Evolutionary conservation across 2,329 filamentous ascomycete genomes (phyloP).

Genomic region (Diaporthe helianthi): DNA sequence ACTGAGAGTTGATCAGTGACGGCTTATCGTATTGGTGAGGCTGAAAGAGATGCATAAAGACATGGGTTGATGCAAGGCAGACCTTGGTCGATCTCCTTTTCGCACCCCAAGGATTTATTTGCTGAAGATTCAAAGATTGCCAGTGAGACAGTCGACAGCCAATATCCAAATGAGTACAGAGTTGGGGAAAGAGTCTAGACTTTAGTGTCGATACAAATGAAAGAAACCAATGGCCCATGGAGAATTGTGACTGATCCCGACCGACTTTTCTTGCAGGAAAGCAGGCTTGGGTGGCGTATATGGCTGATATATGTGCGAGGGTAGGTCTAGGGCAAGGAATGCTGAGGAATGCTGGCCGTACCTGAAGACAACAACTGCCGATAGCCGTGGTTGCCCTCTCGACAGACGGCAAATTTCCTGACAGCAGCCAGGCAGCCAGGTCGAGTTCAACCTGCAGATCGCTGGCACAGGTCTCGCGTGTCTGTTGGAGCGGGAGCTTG

Average conservation of each 20-base stretch:
- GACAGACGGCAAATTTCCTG: constrained; percentile 27
- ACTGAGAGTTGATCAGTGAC: constrained; percentile 13
- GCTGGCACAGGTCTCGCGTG: constrained; percentile 27
- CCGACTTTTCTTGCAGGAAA: constrained; percentile 16
- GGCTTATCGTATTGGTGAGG: constrained; percentile 21
- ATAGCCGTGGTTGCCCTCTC: constrained; percentile 23
- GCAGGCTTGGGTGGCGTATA: constrained; percentile 32
- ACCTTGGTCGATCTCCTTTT: constrained; percentile 5
- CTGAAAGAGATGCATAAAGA: constrained; percentile 17
- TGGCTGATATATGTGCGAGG: constrained; percentile 42
- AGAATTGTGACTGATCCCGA: constrained; percentile 23
- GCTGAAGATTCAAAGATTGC: constrained; percentile 14
- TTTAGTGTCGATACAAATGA: constrained; percentile 8
- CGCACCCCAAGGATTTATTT: constrained; percentile 7
- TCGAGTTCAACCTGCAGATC: constrained; percentile 28
- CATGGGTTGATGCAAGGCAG: constrained; percentile 17
- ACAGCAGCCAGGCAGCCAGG: constrained; percentile 28
- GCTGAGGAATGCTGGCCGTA: constrained; percentile 24
- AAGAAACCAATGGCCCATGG: constrained; percentile 10
- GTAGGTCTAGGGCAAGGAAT: constrained; percentile 37
- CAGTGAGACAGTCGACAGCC: constrained; percentile 26
- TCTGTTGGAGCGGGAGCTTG: constrained; percentile 36
- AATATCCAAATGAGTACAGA: constrained; percentile 5
- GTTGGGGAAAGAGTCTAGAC: background rate
- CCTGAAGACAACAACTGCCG: constrained; percentile 33